Conservation (phyloP, 1,284 basidiomycete species). For the Trichosporon inkin region DNA sequence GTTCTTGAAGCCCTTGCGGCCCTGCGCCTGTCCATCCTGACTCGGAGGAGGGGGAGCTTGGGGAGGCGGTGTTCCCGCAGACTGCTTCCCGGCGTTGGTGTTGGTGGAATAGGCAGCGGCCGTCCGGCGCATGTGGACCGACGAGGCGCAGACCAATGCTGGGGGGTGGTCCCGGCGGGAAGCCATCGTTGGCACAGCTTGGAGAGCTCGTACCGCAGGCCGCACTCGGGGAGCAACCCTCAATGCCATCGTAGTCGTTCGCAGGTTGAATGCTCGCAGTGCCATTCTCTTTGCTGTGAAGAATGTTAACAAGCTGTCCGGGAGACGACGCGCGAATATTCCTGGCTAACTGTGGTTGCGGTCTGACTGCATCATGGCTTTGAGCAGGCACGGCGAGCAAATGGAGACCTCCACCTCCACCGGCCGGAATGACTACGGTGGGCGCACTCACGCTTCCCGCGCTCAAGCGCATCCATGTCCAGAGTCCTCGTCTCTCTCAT, state of each 20-base stretch:
- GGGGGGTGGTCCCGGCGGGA: not conserved
- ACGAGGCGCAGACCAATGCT: not conserved
- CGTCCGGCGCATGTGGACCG: not conserved
- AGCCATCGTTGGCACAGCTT: not conserved
- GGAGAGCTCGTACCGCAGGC: not conserved
- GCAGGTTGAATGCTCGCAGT: not conserved
- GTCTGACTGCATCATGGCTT: slow-evolving; percentile 1
- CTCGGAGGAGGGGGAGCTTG: slow-evolving; percentile 2
- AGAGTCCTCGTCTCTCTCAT: no score
- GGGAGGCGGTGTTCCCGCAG: not conserved
- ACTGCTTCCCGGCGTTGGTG: not conserved
- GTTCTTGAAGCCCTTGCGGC: slow-evolving; percentile 17
- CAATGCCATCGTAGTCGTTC: not conserved
- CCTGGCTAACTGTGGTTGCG: not conserved
- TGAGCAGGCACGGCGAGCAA: not conserved
- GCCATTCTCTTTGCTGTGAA: not conserved
- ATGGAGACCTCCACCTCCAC: slow-evolving; percentile 1
- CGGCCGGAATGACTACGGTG: not conserved
- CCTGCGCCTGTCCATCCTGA: not conserved
- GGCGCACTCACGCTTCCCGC: no score
- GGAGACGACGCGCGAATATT: no score
- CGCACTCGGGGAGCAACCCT: not conserved
- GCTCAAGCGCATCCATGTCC: no score
- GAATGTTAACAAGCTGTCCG: no score
- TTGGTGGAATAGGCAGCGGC: not conserved